Evolutionary conservation across 768 basidiomycete species (phyloP).

Genomic region (Mycena filopes): DNA sequence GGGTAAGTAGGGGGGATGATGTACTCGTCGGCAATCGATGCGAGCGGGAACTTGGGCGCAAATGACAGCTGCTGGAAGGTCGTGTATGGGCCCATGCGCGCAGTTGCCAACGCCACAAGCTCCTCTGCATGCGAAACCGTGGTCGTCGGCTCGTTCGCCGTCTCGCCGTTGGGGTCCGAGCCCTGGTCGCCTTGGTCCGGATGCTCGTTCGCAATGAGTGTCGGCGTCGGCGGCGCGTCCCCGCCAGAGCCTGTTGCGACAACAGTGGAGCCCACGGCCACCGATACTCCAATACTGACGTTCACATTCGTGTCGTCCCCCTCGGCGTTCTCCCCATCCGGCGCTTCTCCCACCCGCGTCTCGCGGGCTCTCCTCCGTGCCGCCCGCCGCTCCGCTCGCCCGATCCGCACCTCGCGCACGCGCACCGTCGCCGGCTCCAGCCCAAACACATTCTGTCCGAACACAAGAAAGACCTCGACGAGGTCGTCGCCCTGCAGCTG

Average conservation of each 20-base stretch:
- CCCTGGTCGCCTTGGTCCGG: slow-evolving; percentile 49
- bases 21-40: slow-evolving; percentile 89
- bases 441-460: slow-evolving; percentile 92
- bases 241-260: slow-evolving; percentile 45
- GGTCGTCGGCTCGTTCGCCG: slow-evolving; percentile 46
- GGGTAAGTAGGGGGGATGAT: slow-evolving; percentile 92
- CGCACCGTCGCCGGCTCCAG: slow-evolving; percentile 93
- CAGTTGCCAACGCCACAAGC: slow-evolving; percentile 70
- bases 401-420: slow-evolving; percentile 93
- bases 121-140: slow-evolving; percentile 69
- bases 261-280: slow-evolving; percentile 53
- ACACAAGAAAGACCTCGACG: slow-evolving; percentile 91
- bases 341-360: slow-evolving; percentile 61
- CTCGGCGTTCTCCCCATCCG: slow-evolving; percentile 56
- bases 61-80: slow-evolving; percentile 92
- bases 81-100: slow-evolving; percentile 85
- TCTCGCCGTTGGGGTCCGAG: slow-evolving; percentile 36
- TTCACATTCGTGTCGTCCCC: slow-evolving; percentile 69
- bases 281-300: slow-evolving; percentile 71
- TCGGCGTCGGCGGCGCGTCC: slow-evolving; percentile 50
- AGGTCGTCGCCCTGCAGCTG: slow-evolving; percentile 93
- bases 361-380: slow-evolving; percentile 84
- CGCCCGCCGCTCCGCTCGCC: slow-evolving; percentile 86
- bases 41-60: slow-evolving; percentile 88
- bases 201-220: slow-evolving; percentile 55